Conservation (phyloP, 495 filamentous ascomycete species). For the Neurospora hispaniola region DNA sequence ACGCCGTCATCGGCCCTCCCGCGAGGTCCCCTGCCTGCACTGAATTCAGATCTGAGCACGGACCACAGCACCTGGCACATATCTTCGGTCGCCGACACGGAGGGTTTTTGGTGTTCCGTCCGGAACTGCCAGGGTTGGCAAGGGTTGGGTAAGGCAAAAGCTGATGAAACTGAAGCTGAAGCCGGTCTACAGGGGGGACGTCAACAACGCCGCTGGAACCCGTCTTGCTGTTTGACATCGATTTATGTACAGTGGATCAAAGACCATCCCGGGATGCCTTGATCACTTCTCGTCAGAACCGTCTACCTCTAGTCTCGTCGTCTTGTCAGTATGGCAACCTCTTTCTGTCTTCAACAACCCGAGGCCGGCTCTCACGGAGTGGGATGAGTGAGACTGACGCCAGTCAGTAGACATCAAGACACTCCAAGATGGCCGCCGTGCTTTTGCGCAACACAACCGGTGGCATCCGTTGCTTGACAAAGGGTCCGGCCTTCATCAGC, state of each 20-base stretch:
- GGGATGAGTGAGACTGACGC: neutral
- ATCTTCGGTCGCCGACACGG: neutral
- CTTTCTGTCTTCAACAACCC: neutral
- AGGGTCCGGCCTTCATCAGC: neutral
- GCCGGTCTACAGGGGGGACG: neutral
- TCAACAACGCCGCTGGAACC: neutral
- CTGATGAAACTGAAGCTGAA: neutral
- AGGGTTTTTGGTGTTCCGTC: neutral
- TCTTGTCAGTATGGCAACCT: neutral
- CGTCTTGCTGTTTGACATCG: neutral
- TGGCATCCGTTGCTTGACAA: neutral
- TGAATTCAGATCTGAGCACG: neutral
- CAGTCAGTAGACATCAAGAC: neutral
- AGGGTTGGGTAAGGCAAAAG: neutral
- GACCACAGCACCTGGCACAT: neutral
- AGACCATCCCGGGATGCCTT: neutral
- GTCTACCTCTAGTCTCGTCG: neutral
- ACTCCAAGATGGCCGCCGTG: neutral
- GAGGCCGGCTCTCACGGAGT: neutral
- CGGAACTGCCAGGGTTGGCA: neutral
- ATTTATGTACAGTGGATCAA: neutral
- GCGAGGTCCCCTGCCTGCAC: neutral
- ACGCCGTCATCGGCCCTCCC: slow-evolving; percentile 8
- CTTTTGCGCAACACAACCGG: neutral
- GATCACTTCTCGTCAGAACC: neutral